A percentile compares a stretch with the other conserved stretches of the same genome.
These are phyloP conservation scores for Pythium brachiatum DNA, from an alignment of 352 stramenopile genomes.

Conservation along the genomic window DNA sequence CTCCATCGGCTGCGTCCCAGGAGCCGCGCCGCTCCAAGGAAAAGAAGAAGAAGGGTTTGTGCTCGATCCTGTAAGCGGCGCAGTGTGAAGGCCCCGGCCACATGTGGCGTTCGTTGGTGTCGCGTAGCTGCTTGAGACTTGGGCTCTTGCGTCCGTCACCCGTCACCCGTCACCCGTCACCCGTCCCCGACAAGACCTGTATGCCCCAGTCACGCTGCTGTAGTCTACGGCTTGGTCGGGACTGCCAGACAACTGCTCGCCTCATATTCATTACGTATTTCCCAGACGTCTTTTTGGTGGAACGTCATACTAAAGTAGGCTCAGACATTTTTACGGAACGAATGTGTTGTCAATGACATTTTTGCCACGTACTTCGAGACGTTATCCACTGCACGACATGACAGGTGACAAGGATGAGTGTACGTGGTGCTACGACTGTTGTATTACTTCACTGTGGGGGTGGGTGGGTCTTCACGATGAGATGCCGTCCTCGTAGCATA, in stretches of 20 bases:
- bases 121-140: not conserved
- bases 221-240: not conserved
- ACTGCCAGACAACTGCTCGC: not conserved
- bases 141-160: not conserved
- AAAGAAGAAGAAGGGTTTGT: slow-evolving; percentile 56
- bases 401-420: not conserved
- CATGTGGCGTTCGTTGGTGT: not conserved
- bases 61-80: slow-evolving; percentile 39
- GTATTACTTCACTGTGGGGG: not conserved
- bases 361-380: slow-evolving; percentile 1
- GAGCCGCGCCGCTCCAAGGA: slow-evolving; percentile 34
- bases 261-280: not conserved
- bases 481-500: slow-evolving; percentile 68
- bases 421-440: not conserved
- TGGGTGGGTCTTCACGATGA: slow-evolving; percentile 57
- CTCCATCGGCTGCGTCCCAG: not conserved
- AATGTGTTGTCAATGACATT: slow-evolving; percentile 4
- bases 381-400: not conserved
- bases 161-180: too few relatives aligned
- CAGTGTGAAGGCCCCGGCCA: not conserved
- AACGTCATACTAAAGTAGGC: not conserved
- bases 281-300: slow-evolving; percentile 2
- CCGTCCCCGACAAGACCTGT: too few relatives aligned
- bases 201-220: too few relatives aligned
- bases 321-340: slow-evolving; percentile 1